Base-by-base conservation (phyloP, 176 grass and related monocot genomes). In the Carex scoparia region DNA sequence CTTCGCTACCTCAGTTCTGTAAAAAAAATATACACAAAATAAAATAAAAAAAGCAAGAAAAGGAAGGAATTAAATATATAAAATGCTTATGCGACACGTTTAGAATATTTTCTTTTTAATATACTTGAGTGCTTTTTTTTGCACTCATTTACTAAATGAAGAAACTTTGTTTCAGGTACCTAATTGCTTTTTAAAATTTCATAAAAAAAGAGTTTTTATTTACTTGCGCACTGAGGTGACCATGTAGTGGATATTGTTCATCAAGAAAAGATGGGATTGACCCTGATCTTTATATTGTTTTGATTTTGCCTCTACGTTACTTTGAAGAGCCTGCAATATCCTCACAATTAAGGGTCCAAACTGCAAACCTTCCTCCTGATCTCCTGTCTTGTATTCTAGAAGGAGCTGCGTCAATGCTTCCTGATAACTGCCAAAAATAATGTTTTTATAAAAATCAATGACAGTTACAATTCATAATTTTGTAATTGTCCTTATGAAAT, bases 231-330 rank as follows among this genome's bases (percentile, higher is more conserved):
- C 73, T 51, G 86, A 91, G 66, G 44, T 96, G 64, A 90, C 72
- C 61, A 96, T 91, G 85, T 96, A 93, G 65, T 89, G 88, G 73
- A 90, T 87, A 27, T 96, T 95, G 79, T 95, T 95, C 94, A 95
- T 93, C 63, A 95, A 53, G 81, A 95, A 95, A 40, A 96, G 11
- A 62, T 91, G 44, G 18, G 74, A 74, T 33, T 87, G 74, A 83
- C 86, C 68, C 40, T 12, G 76, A 88, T 93, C 89, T 80, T 87
- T 86, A 35, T 74, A 89, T 31, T 88, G 83, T 32, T 93, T 91
- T 18, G 91, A 86, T 81, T 93, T 96, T 37, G 18, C 33, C 60
- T 91, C 89, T 31, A 93, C 51, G 51, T 96, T 96, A 54, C 51
- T 90, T 85, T 91, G 89, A 55, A 96, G 78, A 71, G 87, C 87